Evolutionary conservation across 306 rosid genomes (phyloP).

Genomic region (Ceratonia siliqua): DNA sequence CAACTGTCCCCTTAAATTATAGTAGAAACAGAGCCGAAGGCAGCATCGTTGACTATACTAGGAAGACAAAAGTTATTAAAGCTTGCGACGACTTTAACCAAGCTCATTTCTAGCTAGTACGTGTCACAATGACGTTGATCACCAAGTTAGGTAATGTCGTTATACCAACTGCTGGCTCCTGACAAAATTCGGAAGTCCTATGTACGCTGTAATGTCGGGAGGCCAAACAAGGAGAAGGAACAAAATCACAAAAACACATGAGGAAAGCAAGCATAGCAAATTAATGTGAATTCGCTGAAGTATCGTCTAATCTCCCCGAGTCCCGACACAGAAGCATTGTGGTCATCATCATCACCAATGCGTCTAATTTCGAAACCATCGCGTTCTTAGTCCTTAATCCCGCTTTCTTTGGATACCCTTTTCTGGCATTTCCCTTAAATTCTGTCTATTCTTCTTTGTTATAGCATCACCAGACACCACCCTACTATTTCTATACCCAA

Average conservation of each 20-base stretch:
- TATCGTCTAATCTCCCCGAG: constrained; percentile 26
- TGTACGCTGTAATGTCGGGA: constrained; percentile 3
- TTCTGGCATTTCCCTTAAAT: constrained; percentile 20
- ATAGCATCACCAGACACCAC: neutral
- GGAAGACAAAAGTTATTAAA: neutral
- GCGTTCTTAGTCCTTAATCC: constrained; percentile 12
- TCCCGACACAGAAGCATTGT: constrained; percentile 25
- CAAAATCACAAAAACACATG: constrained; percentile 9
- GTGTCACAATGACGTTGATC: constrained; percentile 23
- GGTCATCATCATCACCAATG: constrained; percentile 44
- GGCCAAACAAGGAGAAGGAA: neutral
- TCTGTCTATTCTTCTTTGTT: neutral
- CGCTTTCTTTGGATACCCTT: constrained; percentile 19
- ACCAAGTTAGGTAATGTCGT: constrained; percentile 29
- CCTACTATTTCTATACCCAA: neutral
- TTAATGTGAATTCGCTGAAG: constrained; percentile 1
- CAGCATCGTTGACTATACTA: neutral
- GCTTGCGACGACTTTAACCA: constrained; percentile 32
- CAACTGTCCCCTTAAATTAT: no score
- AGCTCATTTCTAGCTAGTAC: neutral
- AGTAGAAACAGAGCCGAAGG: neutral
- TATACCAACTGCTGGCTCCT: constrained; percentile 14
- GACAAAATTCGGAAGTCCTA: constrained; percentile 23
- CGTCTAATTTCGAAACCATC: constrained; percentile 50
- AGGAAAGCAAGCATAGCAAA: constrained; percentile 24